Evolutionary conservation across 345 rosid species (phyloP), one percentile per base, ranked within the genome.

Genomic region (Theobroma cacao): DNA sequence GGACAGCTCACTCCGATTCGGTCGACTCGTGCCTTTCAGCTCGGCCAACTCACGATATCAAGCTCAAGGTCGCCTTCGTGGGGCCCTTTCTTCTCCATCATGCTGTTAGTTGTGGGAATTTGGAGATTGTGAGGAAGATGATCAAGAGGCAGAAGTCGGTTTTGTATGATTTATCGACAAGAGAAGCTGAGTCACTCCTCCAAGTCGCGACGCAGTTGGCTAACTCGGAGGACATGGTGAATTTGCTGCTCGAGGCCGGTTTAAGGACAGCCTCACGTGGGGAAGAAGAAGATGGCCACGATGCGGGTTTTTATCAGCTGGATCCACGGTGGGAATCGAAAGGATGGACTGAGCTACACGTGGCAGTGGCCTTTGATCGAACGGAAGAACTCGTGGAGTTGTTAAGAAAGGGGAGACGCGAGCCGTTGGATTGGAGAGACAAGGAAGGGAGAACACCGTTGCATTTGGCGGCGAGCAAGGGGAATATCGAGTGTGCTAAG

Each of bases 1-100:
- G 58, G 4, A 20, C n/a, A 33, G 47, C 56, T 47, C 56, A 70
- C 5, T 50, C 72, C 31, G 75, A 78, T 22, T 84, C 87, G 0
- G 7, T 86, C 41, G 77, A 55, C 83, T 78, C 83, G 18, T 81
- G 84, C 80, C 72, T 83, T 31, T 77, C 84, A 28, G 24, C 84
- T 1, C 85, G 77, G 40, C 82, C 85, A 4, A 81, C 85, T 22
- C 83, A 80, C 76, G 88, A 85, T 65, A 67, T 90, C 68, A 90
- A 86, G 82, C 86, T 89, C 43, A 90, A 89, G 84, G 91, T 90
- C 20, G 88, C 90, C 22, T 90, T 89, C 18, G 89, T 85, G 2
- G 92, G 92, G 0, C 81, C 85, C 0, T 78, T 85, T 59, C 92
- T 90, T 28, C 86, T 90, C 74, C 87, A 69, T n/a, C 91, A 89